phyloP scores from a whole-genome alignment of 345 rosid genomes.

The Viola odorata region DNA sequence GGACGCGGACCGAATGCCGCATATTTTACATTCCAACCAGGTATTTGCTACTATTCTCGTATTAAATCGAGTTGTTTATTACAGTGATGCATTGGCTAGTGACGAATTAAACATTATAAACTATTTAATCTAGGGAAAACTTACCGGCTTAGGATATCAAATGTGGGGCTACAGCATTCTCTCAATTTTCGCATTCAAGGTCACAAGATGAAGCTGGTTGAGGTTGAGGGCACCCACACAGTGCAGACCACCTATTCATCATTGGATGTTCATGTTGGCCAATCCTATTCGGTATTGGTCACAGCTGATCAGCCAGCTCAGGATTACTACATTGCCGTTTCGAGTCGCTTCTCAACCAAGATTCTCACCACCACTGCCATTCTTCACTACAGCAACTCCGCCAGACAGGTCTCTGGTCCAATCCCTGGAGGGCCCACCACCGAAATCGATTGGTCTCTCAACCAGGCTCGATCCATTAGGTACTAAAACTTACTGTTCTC shows the following conservation, averaged over 20 bases:
- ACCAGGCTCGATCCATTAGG: constrained; percentile 79
- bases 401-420: constrained; percentile 32
- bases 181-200: constrained; percentile 65
- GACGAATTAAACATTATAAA: no score
- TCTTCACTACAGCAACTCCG: constrained; percentile 69
- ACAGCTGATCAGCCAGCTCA: constrained; percentile 65
- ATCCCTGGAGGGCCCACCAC: constrained; percentile 43
- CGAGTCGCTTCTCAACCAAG: constrained; percentile 50
- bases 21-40: constrained; percentile 15
- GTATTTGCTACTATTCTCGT: background rate
- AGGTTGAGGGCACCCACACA: constrained; percentile 91
- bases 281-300: constrained; percentile 78
- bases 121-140: constrained; percentile 48
- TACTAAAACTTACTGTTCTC: background rate
- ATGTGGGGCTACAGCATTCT: constrained; percentile 70
- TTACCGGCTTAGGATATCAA: constrained; percentile 77
- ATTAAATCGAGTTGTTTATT: background rate
- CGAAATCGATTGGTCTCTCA: constrained; percentile 55
- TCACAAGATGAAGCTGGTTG: constrained; percentile 73
- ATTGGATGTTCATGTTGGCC: constrained; percentile 80
- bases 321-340: constrained; percentile 55
- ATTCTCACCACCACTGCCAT: constrained; percentile 38
- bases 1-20: constrained; percentile 19
- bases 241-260: constrained; percentile 55
- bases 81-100: background rate